Base-by-base conservation (phyloP, 2,329 filamentous ascomycete species). In the Decorospora gaudefroyi region DNA sequence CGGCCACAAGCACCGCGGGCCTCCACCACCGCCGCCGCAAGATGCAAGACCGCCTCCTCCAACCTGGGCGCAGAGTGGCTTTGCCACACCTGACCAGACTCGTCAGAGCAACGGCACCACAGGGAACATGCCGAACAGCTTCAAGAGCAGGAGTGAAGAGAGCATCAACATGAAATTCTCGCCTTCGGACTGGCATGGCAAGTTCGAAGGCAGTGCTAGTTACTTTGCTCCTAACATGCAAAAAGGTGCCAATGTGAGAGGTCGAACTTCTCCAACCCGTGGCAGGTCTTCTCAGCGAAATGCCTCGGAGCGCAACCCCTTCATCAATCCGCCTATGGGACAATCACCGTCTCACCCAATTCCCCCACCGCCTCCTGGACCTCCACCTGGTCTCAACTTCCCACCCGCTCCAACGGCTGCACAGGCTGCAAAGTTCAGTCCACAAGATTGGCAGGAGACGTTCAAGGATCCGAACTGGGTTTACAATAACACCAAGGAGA, bases 111-210 rank as follows among this genome's bases (percentile, higher is more conserved):
- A 44, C 21, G 49, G 50, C 36, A 27, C 57, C 7, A 35, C 57
- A 16, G 42, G 48, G 6, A 60, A 61, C 25, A 36, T 58, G 4
- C 53, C 61, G 4, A 64, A 57, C 28, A 57, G 58, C 12, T 68
- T 68, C 57, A 74, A 75, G 51, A 76, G 72, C 51, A 67, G 69
- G 46, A 78, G 75, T 49, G 70, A 73, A 31, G 76, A 77, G 44
- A 72, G 70, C 46, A 76, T 78, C 62, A 76, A 77, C 45, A 74
- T 74, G 36, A 74, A 72, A 18, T 78, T 77, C 53, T 73, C 73
- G 6, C 71, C 75, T 15, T 67, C 67, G 16, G 73, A 73, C 19
- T 77, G 73, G 70, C 69, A 67, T 53, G 75, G 74, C 26, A 73
- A 70, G 32, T 78, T 78, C 49, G 59, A 68, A 33, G 72, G 72